Evolutionary conservation across 768 basidiomycete species (phyloP).

Genomic region (Mycena epipterygia): DNA sequence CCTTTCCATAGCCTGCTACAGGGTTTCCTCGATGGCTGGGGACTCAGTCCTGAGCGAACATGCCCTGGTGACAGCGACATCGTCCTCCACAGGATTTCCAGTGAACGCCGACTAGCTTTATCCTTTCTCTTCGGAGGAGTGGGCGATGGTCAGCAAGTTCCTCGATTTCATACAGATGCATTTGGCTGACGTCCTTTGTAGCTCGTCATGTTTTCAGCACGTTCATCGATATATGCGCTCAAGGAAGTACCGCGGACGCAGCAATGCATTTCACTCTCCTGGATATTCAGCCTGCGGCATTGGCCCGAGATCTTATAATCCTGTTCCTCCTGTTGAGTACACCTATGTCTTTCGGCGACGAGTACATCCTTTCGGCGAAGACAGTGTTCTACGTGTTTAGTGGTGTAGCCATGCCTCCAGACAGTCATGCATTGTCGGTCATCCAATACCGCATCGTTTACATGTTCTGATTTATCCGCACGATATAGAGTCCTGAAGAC

Average conservation of each 20-base stretch:
- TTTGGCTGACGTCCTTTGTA: not conserved
- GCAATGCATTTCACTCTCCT: constrained; percentile 2
- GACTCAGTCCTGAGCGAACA: not conserved
- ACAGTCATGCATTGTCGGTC: constrained; percentile 3
- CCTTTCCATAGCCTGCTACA: not conserved
- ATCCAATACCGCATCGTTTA: not conserved
- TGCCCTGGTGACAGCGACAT: not conserved
- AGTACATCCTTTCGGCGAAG: not conserved
- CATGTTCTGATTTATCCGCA: not conserved
- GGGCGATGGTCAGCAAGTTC: not conserved
- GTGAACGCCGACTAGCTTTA: not conserved
- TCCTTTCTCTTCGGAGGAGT: constrained; percentile 11
- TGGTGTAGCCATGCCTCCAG: constrained; percentile 5
- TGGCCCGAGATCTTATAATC: constrained; percentile 4
- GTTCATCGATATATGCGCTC: not conserved
- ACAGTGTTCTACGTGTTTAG: constrained; percentile 1
- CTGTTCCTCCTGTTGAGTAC: not conserved
- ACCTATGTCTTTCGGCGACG: not conserved
- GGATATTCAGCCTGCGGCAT: constrained; percentile 7
- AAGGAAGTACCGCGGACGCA: not conserved
- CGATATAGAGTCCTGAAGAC: not conserved
- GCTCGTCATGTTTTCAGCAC: constrained; percentile 15
- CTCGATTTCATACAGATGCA: not conserved
- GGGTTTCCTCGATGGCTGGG: not conserved
- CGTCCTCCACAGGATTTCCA: not conserved